Evolutionary conservation across 257 asterid species (phyloP), one percentile per base, ranked within the genome.

Genomic region (Marsdenia floribunda): DNA sequence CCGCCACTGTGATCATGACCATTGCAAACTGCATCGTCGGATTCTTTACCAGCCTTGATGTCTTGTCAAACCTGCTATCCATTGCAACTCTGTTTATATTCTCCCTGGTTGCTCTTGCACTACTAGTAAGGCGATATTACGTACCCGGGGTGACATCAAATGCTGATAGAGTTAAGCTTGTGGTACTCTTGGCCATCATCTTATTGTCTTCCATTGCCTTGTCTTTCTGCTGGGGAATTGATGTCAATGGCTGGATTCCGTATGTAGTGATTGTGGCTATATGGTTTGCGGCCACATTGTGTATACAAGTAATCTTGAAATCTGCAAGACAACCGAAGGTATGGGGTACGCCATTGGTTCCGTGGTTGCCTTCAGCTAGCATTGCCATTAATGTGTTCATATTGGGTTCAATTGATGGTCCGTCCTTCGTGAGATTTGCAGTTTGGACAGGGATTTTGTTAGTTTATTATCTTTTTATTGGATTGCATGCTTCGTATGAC

Each of bases 291-390:
- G 82, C 90, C 9, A 87, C 95, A 4, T 74, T 73, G 1, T 83
- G 85, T 29, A 70, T 89, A 86, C 42, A 49, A 24, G 6, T 61
- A 4, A 13, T 4, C 21, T 0, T 61, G 68, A 61, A 61, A 26
- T 14, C 15, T 26, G 68, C 38, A 13, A 29, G 68, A 15, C 33
- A 61, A 33, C 95, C 95, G 0, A 82, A 70, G 85, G 77, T 82
- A 3, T 87, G 92, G 95, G 92, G 92, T 2, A 87, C 83, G 26
- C 95, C 95, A 5, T 68, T 84, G 76, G 92, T 89, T 63, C 95
- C 95, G 0, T 87, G 92, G 92, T 61, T 87, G 74, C 95, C 95
- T 52, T 87, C 92, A 8, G 76, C 77, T 3, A 87, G 92, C 6
- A 84, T 89, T 7, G 86, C 81, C 35, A 83, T 87, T 18, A 89